Evolutionary conservation across 2,329 filamentous ascomycete genomes (phyloP).

Genomic region (Neopestalotiopsis sp.): DNA sequence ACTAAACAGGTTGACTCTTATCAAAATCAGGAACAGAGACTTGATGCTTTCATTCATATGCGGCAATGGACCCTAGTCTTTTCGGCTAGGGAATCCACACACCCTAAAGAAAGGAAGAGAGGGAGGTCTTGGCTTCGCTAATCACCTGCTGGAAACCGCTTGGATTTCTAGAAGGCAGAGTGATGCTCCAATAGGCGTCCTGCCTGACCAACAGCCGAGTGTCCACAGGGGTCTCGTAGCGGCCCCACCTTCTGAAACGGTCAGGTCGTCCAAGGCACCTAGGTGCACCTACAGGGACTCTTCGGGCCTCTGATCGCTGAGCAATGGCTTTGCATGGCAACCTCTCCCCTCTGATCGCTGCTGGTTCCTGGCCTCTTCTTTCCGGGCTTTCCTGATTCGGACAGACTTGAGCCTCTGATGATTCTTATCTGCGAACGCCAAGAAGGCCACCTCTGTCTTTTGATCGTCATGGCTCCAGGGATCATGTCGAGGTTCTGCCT

Average conservation of each 20-base stretch:
- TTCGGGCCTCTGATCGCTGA: background rate
- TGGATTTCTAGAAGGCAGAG: conserved; percentile 9
- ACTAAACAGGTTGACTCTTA: background rate
- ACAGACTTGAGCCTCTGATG: background rate
- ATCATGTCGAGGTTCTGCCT: background rate
- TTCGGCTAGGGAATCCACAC: background rate
- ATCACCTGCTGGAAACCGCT: conserved; percentile 10
- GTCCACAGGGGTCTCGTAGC: background rate
- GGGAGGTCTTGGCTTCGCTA: background rate
- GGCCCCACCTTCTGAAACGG: conserved; percentile 14
- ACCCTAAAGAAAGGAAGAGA: background rate
- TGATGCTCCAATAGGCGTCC: conserved; percentile 4
- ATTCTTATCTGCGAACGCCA: conserved; percentile 17
- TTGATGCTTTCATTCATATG: background rate
- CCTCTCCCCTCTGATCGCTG: background rate
- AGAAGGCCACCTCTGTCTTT: conserved; percentile 8
- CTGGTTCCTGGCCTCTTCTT: background rate
- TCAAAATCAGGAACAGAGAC: background rate
- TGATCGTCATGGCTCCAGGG: background rate
- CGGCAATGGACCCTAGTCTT: background rate
- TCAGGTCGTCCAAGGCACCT: background rate
- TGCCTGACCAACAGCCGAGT: conserved; percentile 12
- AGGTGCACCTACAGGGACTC: background rate
- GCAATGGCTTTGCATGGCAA: background rate
- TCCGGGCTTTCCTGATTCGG: conserved; percentile 15